Evolutionary conservation across 176 grass and related monocot species (phyloP), one percentile per base, ranked within the genome.

Genomic region (Aegilops umbellulata): DNA sequence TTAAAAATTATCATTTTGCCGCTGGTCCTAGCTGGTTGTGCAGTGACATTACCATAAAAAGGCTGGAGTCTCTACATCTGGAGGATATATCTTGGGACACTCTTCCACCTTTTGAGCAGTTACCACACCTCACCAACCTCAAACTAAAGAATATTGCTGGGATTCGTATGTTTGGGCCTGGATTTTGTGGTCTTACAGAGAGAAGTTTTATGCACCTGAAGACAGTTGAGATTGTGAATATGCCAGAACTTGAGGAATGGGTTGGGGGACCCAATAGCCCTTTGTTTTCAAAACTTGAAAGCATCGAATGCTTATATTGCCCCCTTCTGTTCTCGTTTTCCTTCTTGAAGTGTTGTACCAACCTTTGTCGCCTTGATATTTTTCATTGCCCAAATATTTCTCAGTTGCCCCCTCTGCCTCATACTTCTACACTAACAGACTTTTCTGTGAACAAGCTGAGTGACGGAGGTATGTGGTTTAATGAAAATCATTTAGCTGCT

Each of bases 241-340:
- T 58, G 55, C 55, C 2, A 58, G 20, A 58, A 58, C 55, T 58
- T 58, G 20, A 0, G 19, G 55, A 58, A 58, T 58, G 55, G 55
- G 7, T 58, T 0, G 55, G 7, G 6, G 53, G 20, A 0, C 2
- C 7, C 2, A 22, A 58, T 9, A 3, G 20, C 20, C 7, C 7
- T 58, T 22, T 9, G 55, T 22, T 58, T 58, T 8, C 55, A 58
- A 58, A 20, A 20, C 55, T 58, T 58, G 55, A 58, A 57, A 57
- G 7, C 53, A 57, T 57, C 1, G 0, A 0, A 57, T 20, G 16
- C 51, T 0, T 0, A 0, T 0, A 0, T 22, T 58, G 55, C 7
- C 55, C 7, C 55, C 7, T 9, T 58, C 6, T 58, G 1, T 58
- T 2, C 55, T 22, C 7, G 3, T 9, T 58, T 58, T 22, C 53